Percentiles rank a stretch among this genome's conserved stretches.
These are phyloP conservation scores for Suhomyces chickasaworum DNA, from an alignment of 1,139 yeast species.

Conservation along the genomic window DNA sequence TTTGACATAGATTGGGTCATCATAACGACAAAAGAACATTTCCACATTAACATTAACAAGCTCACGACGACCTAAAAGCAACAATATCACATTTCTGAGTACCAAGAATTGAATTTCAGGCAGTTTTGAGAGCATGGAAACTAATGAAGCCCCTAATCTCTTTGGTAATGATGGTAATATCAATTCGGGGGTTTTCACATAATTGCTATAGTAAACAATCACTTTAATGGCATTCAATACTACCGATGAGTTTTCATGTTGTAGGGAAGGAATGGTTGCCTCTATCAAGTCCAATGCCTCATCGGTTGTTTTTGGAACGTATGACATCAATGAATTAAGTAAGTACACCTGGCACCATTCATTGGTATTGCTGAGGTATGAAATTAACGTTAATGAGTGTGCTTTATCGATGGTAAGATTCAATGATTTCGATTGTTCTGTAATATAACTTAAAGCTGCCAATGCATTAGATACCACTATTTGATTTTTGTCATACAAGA, in stretches of 20 bases:
- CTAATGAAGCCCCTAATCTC: conserved; percentile 70
- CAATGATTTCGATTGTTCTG: conserved; percentile 55
- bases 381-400: conserved; percentile 57
- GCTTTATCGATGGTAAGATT: conserved; percentile 56
- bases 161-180: conserved; percentile 55
- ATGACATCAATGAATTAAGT: conserved; percentile 67
- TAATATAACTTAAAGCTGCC: conserved; percentile 65
- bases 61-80: conserved; percentile 67
- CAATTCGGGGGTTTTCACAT: conserved; percentile 49
- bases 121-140: conserved; percentile 73
- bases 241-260: conserved; percentile 81
- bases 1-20: conserved; percentile 86
- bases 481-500: conserved; percentile 58
- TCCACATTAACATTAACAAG: conserved; percentile 68
- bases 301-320: conserved; percentile 65
- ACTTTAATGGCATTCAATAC: conserved; percentile 76
- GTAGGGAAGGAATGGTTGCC: conserved; percentile 69
- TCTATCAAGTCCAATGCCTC: conserved; percentile 74
- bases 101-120: conserved; percentile 84
- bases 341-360: conserved; percentile 84
- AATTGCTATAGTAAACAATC: conserved; percentile 72
- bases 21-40: conserved; percentile 77
- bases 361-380: conserved; percentile 54
- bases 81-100: conserved; percentile 74
- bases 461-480: conserved; percentile 73